Conservation (phyloP, 331 rosid genomes). For the Rhamnella rubrinervis region DNA sequence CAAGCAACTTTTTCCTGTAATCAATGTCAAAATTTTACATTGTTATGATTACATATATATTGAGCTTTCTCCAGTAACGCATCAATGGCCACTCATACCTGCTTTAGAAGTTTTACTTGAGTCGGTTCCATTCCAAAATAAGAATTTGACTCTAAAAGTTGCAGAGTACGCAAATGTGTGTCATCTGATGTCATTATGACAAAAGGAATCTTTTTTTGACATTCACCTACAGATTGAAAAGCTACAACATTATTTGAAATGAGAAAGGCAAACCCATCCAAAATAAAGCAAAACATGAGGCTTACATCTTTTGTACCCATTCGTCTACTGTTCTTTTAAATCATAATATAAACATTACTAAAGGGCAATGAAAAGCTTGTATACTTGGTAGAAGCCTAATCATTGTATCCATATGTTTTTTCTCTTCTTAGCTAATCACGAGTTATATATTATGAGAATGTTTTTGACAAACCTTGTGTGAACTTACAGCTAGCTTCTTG, state of each 20-base stretch:
- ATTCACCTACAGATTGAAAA: slow-evolving; percentile 46
- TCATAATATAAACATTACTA: not conserved
- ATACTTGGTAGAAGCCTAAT: not conserved
- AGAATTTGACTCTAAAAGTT: slow-evolving; percentile 73
- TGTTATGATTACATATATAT: slow-evolving; percentile 17
- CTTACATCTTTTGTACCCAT: not conserved
- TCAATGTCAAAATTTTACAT: slow-evolving; percentile 8
- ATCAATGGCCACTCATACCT: slow-evolving; percentile 46
- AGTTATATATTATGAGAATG: not conserved
- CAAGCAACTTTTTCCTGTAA: slow-evolving; percentile 97
- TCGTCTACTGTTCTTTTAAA: not conserved
- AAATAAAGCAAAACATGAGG: slow-evolving; percentile 3
- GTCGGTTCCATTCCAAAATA: slow-evolving; percentile 87
- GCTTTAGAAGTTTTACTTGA: slow-evolving; percentile 93
- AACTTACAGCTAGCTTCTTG: slow-evolving; percentile 70
- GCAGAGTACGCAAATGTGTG: slow-evolving; percentile 69
- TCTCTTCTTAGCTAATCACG: not conserved
- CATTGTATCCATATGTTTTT: not conserved
- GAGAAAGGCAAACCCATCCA: not conserved
- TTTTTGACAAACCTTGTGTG: slow-evolving; percentile 46
- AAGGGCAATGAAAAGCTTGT: not conserved
- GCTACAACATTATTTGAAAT: slow-evolving; percentile 20
- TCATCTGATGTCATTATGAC: slow-evolving; percentile 99
- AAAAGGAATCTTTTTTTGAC: slow-evolving; percentile 57
- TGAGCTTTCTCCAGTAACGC: slow-evolving; percentile 16